Evolutionary conservation across 176 grass and related monocot species (phyloP), one percentile per base, ranked within the genome.

Genomic region (Lolium multiflorum): DNA sequence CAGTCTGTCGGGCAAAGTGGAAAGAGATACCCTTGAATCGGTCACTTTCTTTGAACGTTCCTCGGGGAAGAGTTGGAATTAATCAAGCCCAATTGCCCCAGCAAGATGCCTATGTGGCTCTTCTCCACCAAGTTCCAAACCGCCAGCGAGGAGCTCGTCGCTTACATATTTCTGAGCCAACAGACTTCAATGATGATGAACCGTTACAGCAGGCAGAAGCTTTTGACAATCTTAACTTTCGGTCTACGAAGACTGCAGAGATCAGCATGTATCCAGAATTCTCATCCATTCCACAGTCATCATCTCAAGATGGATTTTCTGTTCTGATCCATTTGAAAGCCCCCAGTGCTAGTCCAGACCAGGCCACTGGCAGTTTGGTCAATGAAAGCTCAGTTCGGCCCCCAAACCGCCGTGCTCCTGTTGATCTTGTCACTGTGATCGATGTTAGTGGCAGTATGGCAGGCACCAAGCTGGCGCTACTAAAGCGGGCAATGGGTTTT

Each of bases 361-460:
- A 83, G 59, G 11, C 37, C 35, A 56, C 46, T 22, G 59, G 67
- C 48, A 91, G 47, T 74, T 81, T 57, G 83, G 39, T 73, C n/a
- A 73, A 83, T 83, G 78, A 35, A 83, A 85, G 55, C 65, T 82
- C 84, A 64, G 28, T 79, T 49, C 60, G 44, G 21, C 71, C 76
- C 16, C 52, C 83, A 84, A 87, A 24, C n/a, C 66, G 82, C 48
- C 90, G 92, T 89, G 94, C 94, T 84, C 93, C 96, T 50, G 66
- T 98, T 70, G 96, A 98, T 88, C 83, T 98, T 78, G 92, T 98
- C 69, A 94, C 96, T 17, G 89, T 98, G 17, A 92, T 98, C 61
- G 96, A 98, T 89, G 75, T 96, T 65, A 98, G 96, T 49, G 96
- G 93, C 22, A 98, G 96, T 71, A 98, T 98, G 96, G 90, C 93